phyloP scores from a whole-genome alignment of 768 basidiomycete genomes.

The Mycena kentingensis region DNA sequence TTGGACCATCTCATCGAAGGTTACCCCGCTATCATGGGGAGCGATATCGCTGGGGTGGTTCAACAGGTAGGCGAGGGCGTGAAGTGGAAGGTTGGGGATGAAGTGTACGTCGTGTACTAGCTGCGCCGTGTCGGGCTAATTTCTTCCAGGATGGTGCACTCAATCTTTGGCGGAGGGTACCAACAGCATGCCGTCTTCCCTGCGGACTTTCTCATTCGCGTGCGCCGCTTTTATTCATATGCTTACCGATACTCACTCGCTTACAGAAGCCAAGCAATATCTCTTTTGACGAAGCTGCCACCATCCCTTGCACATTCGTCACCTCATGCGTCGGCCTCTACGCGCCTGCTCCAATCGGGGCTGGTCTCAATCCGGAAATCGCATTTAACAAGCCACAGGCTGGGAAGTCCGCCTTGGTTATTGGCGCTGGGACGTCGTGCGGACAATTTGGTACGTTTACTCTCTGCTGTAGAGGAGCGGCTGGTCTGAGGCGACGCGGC shows the following conservation, averaged over 20 bases:
- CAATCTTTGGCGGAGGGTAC: conserved; percentile 1
- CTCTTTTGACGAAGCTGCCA: conserved; percentile 17
- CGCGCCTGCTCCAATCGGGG: conserved; percentile 14
- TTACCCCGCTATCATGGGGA: conserved; percentile 38
- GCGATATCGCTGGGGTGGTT: conserved; percentile 37
- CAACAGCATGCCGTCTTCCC: conserved; percentile 5
- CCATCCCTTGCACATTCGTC: conserved; percentile 15
- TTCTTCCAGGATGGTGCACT: background rate
- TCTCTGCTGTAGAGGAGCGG: background rate
- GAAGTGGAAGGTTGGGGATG: conserved; percentile 35
- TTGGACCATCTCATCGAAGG: conserved; percentile 20
- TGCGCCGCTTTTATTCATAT: background rate
- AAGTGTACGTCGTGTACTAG: conserved; percentile 15
- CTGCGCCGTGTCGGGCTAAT: background rate
- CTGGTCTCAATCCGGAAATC: conserved; percentile 19
- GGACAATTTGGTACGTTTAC: conserved; percentile 18
- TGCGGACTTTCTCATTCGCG: background rate
- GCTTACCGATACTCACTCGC: background rate
- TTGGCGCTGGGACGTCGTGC: conserved; percentile 12
- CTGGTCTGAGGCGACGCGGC: background rate
- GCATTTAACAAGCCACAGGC: conserved; percentile 16
- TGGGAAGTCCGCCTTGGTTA: conserved; percentile 18
- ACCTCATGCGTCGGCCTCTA: conserved; percentile 21
- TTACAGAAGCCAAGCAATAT: conserved; percentile 12
- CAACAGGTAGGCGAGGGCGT: conserved; percentile 32